Evolutionary conservation across 768 basidiomycete genomes (phyloP).

Genomic region (Kwoniella sp.): DNA sequence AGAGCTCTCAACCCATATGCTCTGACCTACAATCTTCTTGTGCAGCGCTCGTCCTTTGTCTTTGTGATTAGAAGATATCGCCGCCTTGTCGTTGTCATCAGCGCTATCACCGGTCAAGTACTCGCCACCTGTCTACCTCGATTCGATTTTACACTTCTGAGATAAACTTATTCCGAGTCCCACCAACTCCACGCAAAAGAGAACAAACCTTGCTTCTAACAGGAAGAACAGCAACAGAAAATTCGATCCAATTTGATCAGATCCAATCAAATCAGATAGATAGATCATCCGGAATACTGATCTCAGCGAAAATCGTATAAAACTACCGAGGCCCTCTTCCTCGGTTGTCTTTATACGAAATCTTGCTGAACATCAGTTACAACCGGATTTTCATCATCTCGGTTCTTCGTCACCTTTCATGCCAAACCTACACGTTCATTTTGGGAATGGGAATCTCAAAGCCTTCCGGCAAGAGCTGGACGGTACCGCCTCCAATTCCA

Average conservation of each 20-base stretch:
- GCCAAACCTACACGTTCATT: slow-evolving; percentile 53
- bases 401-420: slow-evolving; percentile 15
- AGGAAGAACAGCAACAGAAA: too few relatives aligned
- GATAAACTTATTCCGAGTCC: too few relatives aligned
- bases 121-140: too few relatives aligned
- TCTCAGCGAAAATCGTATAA: not conserved
- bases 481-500: not conserved
- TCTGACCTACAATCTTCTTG: not conserved
- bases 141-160: too few relatives aligned
- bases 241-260: too few relatives aligned
- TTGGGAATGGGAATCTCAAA: slow-evolving; percentile 50
- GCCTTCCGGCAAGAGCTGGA: slow-evolving; percentile 50
- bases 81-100: not conserved
- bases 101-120: too few relatives aligned
- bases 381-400: not conserved
- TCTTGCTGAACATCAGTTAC: not conserved
- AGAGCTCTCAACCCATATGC: too few relatives aligned
- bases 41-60: not conserved
- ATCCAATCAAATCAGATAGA: not conserved
- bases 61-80: not conserved
- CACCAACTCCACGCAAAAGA: too few relatives aligned
- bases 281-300: not conserved
- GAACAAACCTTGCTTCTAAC: too few relatives aligned
- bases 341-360: not conserved
- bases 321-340: not conserved